Percentiles rank a stretch among this genome's conserved stretches.
These are phyloP conservation scores for Coniella vitis DNA, from an alignment of 2,329 filamentous ascomycete species.

Conservation along the genomic window DNA sequence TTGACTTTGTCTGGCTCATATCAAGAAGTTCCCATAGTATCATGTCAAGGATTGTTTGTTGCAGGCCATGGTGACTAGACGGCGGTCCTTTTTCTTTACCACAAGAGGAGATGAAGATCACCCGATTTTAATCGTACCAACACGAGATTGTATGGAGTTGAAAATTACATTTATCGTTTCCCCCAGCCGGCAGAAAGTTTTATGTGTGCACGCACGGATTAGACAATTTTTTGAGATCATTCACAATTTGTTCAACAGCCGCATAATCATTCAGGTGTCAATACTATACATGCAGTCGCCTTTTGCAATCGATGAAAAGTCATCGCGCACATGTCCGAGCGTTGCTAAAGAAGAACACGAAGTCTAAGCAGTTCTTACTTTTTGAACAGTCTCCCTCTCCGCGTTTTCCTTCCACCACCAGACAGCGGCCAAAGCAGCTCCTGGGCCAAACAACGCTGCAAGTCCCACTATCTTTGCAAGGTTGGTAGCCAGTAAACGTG, in stretches of 20 bases:
- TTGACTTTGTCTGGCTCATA: constrained; percentile 11
- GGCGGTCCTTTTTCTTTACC: constrained; percentile 12
- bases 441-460: background rate
- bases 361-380: background rate
- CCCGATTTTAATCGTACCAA: constrained; percentile 16
- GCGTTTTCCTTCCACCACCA: constrained; percentile 1
- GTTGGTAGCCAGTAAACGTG: background rate
- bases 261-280: too few species aligned
- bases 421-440: background rate
- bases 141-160: constrained; percentile 15
- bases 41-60: background rate
- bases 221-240: background rate
- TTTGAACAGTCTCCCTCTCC: background rate
- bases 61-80: constrained; percentile 13
- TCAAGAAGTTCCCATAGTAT: background rate
- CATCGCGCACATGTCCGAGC: too few species aligned
- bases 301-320: too few species aligned
- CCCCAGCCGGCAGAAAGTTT: background rate
- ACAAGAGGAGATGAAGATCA: constrained; percentile 14
- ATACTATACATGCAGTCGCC: too few species aligned
- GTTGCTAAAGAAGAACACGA: background rate
- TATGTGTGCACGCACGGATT: background rate
- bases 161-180: constrained; percentile 8
- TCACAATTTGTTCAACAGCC: too few species aligned
- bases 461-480: background rate